These are phyloP conservation scores for Tricholoma bakamatsutake DNA, from an alignment of 768 basidiomycete genomes.

Conservation along the genomic window DNA sequence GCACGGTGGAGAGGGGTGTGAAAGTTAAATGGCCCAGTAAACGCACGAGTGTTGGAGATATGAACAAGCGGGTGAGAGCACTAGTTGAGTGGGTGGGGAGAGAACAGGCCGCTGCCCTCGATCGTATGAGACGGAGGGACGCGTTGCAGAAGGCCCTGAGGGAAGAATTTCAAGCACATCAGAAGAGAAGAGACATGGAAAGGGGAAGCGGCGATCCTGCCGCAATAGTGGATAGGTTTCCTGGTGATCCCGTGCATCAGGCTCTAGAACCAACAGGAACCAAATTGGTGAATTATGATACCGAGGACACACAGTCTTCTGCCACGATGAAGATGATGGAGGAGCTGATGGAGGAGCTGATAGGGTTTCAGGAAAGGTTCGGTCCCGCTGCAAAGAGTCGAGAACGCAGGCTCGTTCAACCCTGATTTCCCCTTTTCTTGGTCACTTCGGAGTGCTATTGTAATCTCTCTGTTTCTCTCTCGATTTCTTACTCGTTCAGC, in stretches of 20 bases:
- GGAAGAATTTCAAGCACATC: conserved; percentile 18
- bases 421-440: conserved; percentile 2
- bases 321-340: conserved; percentile 82
- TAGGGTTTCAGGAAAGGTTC: conserved; percentile 83
- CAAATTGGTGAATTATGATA: neutral
- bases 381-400: conserved; percentile 48
- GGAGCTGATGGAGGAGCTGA: conserved; percentile 85
- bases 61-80: conserved; percentile 90
- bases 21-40: conserved; percentile 93
- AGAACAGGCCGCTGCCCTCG: conserved; percentile 72
- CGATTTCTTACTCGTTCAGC: neutral
- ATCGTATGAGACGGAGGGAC: conserved; percentile 62
- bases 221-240: conserved; percentile 14
- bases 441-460: neutral
- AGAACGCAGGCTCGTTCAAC: conserved; percentile 32
- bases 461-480: neutral
- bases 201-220: conserved; percentile 4
- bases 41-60: conserved; percentile 93
- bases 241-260: neutral
- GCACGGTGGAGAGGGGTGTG: conserved; percentile 67
- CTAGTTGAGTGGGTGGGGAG: conserved; percentile 93
- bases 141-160: conserved; percentile 55
- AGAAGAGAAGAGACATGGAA: conserved; percentile 1
- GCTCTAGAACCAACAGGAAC: neutral
- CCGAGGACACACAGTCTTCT: conserved; percentile 15